A percentile compares a stretch with the other conserved stretches of the same genome.
These are phyloP conservation scores for Alternaria infectoria DNA, from an alignment of 2,329 filamentous ascomycete genomes.

Conservation along the genomic window DNA sequence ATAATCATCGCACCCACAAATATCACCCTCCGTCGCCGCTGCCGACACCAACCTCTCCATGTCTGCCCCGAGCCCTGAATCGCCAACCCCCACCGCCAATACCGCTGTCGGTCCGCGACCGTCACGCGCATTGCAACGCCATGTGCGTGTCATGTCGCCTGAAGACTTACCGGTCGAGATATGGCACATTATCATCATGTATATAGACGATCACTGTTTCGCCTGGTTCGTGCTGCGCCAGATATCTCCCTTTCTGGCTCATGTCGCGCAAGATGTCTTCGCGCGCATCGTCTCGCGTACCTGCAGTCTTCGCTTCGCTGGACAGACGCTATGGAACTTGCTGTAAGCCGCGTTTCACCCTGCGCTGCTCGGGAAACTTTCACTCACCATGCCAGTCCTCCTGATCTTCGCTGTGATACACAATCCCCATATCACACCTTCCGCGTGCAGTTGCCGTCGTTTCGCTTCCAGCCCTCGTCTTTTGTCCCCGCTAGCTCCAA, in stretches of 20 bases:
- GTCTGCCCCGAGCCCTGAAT: slow-evolving; percentile 9
- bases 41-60: slow-evolving; percentile 14
- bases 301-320: slow-evolving; percentile 24
- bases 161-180: slow-evolving; percentile 22
- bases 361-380: slow-evolving; percentile 5
- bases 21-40: slow-evolving; percentile 4
- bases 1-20: slow-evolving; percentile 14
- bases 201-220: slow-evolving; percentile 26
- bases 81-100: slow-evolving; percentile 9
- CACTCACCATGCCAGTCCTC: slow-evolving; percentile 9
- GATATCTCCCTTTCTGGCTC: slow-evolving; percentile 15
- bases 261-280: slow-evolving; percentile 25
- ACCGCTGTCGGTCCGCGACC: slow-evolving; percentile 18
- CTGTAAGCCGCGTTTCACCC: slow-evolving; percentile 19
- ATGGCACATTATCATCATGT: slow-evolving; percentile 20
- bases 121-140: slow-evolving; percentile 1
- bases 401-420: slow-evolving; percentile 7
- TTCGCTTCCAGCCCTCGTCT: slow-evolving; percentile 24
- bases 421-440: neutral
- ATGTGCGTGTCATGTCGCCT: slow-evolving; percentile 10
- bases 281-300: slow-evolving; percentile 20
- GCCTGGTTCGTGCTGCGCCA: slow-evolving; percentile 29
- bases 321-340: slow-evolving; percentile 16
- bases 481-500: slow-evolving; percentile 25
- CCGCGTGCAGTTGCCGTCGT: slow-evolving; percentile 12